Evolutionary conservation across 2,329 filamentous ascomycete species (phyloP).

Genomic region (Phialocephala sp.): DNA sequence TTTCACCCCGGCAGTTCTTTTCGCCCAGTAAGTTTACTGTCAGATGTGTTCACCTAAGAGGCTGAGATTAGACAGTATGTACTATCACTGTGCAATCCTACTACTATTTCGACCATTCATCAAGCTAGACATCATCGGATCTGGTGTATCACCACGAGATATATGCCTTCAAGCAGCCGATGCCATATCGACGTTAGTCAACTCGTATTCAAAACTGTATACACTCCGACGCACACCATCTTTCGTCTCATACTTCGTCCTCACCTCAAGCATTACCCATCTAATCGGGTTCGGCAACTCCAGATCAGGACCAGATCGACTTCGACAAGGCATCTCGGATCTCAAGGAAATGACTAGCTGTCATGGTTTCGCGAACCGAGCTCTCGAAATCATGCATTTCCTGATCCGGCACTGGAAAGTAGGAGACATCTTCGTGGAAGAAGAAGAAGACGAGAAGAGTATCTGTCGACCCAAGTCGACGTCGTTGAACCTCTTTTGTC

Average conservation of each 20-base stretch:
- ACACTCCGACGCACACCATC: constrained; percentile 42
- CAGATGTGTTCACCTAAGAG: not conserved
- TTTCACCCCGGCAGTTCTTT: constrained; percentile 74
- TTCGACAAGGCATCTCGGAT: constrained; percentile 61
- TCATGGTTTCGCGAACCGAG: constrained; percentile 39
- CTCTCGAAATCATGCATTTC: constrained; percentile 56
- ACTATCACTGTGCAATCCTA: constrained; percentile 72
- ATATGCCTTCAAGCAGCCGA: constrained; percentile 44
- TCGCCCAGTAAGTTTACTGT: constrained; percentile 69
- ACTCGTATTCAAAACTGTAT: constrained; percentile 42
- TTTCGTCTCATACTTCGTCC: constrained; percentile 43
- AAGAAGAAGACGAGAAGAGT: constrained; percentile 43
- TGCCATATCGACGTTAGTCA: constrained; percentile 43
- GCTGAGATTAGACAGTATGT: constrained; percentile 58
- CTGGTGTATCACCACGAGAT: constrained; percentile 38
- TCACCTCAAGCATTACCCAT: constrained; percentile 39
- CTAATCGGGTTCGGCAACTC: constrained; percentile 37
- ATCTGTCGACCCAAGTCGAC: constrained; percentile 26
- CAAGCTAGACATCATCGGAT: constrained; percentile 37
- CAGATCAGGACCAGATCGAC: constrained; percentile 44
- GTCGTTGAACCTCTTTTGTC: constrained; percentile 37
- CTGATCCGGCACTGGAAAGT: constrained; percentile 65
- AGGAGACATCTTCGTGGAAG: constrained; percentile 53
- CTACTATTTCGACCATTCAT: constrained; percentile 74
- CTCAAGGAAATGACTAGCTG: constrained; percentile 63